These are phyloP conservation scores for Candida boidinii DNA, from an alignment of 805 yeast species.

Conservation along the genomic window DNA sequence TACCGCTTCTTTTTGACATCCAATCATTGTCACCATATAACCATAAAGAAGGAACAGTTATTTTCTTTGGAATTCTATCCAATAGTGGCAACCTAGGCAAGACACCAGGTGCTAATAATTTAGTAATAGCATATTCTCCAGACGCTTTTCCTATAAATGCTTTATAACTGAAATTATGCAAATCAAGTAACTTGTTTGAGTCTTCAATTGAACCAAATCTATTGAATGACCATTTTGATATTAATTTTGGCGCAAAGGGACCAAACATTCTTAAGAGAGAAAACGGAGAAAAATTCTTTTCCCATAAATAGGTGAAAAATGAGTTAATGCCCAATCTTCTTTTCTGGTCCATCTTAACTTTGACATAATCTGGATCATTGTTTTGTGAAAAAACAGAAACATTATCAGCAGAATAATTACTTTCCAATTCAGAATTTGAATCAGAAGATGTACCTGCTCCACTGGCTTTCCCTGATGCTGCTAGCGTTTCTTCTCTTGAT, in stretches of 20 bases:
- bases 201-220: conserved; percentile 27
- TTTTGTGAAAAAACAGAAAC: conserved; percentile 5
- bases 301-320: conserved; percentile 40
- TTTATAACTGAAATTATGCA: conserved; percentile 49
- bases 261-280: conserved; percentile 40
- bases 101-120: conserved; percentile 52
- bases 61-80: conserved; percentile 37
- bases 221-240: conserved; percentile 48
- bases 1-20: conserved; percentile 62
- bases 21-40: conserved; percentile 63
- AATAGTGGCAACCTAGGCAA: conserved; percentile 47
- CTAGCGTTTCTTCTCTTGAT: background rate
- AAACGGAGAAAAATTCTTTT: conserved; percentile 46
- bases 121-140: conserved; percentile 57
- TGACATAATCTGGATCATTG: conserved; percentile 4
- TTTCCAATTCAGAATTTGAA: conserved; percentile 3
- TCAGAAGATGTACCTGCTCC: conserved; percentile 8
- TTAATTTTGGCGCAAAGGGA: conserved; percentile 42
- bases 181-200: conserved; percentile 24
- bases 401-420: conserved; percentile 2
- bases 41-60: conserved; percentile 42
- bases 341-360: conserved; percentile 16
- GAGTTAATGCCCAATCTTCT: conserved; percentile 26
- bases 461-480: conserved; percentile 1
- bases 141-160: conserved; percentile 46